phyloP scores from a whole-genome alignment of 2,329 filamentous ascomycete species.

The Cladophialophora yegresii region DNA sequence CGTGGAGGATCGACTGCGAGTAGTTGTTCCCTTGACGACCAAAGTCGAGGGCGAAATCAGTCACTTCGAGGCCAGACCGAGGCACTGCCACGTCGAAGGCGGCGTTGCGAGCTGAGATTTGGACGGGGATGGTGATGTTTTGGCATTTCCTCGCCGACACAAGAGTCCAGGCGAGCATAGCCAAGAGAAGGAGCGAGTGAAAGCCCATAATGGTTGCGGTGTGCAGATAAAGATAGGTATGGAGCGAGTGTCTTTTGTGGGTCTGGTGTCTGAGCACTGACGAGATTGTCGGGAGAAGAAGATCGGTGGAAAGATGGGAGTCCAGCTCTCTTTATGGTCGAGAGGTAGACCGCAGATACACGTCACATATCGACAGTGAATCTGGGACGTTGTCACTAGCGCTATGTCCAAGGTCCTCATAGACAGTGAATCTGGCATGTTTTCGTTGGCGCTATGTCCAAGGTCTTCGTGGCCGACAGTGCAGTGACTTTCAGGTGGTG shows the following conservation, averaged over 20 bases:
- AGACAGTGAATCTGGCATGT: neutral
- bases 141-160: conserved; percentile 43
- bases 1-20: conserved; percentile 49
- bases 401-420: neutral
- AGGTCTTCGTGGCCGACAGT: neutral
- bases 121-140: conserved; percentile 60
- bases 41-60: conserved; percentile 57
- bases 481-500: neutral
- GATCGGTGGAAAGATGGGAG: neutral
- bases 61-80: conserved; percentile 58
- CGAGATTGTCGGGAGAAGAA: neutral
- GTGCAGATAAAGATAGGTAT: neutral
- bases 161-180: conserved; percentile 1
- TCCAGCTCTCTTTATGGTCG: neutral
- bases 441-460: neutral
- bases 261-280: neutral
- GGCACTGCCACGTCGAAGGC: conserved; percentile 56
- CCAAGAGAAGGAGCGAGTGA: neutral
- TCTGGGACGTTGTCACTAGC: neutral
- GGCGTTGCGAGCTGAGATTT: conserved; percentile 57
- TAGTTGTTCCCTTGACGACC: conserved; percentile 52
- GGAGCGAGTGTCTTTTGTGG: neutral
- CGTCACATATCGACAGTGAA: neutral
- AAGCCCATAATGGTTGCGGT: conserved; percentile 2
- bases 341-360: neutral